phyloP scores from a whole-genome alignment of 371 early-diverging fungal species.

The Mortierella sp. region DNA sequence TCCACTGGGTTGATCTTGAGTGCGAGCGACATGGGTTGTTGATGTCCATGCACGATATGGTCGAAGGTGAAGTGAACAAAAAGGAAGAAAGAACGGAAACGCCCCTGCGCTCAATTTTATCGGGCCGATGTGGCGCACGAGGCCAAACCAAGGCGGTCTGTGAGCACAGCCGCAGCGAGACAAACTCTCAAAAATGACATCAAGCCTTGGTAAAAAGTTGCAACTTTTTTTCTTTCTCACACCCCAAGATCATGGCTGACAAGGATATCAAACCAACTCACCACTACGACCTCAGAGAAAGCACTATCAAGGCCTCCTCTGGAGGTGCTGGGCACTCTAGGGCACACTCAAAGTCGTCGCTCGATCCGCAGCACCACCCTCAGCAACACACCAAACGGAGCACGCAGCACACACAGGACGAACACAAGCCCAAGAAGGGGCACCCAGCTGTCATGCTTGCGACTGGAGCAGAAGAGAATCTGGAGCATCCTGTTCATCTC shows the following conservation, averaged over 20 bases:
- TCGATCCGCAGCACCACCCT: neutral
- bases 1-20: constrained; percentile 35
- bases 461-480: constrained; percentile 30
- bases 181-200: too few species aligned
- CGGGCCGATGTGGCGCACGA: too few species aligned
- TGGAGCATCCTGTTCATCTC: constrained; percentile 40
- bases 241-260: constrained; percentile 14
- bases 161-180: too few species aligned
- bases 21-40: constrained; percentile 20
- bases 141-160: too few species aligned
- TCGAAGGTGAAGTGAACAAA: neutral
- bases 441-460: constrained; percentile 28
- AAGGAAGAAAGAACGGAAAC: neutral
- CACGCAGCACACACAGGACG: constrained; percentile 6
- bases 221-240: too few species aligned
- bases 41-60: neutral
- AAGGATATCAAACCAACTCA: constrained; percentile 9
- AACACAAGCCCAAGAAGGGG: constrained; percentile 3
- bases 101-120: too few species aligned
- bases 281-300: constrained; percentile 37
- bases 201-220: too few species aligned
- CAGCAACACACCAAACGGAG: neutral
- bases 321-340: constrained; percentile 3
- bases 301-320: constrained; percentile 19
- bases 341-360: neutral